Evolutionary conservation across 2,329 filamentous ascomycete genomes (phyloP).

Genomic region (Fusarium duplospermum): DNA sequence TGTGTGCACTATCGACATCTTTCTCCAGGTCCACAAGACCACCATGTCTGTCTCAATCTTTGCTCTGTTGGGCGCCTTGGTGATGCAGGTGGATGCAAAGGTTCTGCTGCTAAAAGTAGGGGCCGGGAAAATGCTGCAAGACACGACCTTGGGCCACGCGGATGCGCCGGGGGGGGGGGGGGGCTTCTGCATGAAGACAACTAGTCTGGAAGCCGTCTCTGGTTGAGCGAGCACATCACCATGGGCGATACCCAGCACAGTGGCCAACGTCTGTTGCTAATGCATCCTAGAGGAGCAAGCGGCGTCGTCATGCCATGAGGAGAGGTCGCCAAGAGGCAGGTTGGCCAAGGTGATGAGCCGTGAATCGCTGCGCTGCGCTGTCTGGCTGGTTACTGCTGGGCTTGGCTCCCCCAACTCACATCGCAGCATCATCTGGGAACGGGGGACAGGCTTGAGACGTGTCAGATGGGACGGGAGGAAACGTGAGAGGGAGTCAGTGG

Average conservation of each 20-base stretch:
- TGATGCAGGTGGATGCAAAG: slow-evolving; percentile 34
- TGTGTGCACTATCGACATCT: slow-evolving; percentile 25
- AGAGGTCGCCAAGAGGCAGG: slow-evolving; percentile 33
- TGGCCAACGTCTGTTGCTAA: slow-evolving; percentile 38
- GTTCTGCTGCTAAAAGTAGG: slow-evolving; percentile 12
- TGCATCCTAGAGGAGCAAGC: slow-evolving; percentile 24
- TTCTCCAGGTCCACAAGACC: slow-evolving; percentile 17
- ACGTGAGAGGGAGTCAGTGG: slow-evolving; percentile 19
- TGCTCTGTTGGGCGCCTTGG: slow-evolving; percentile 25
- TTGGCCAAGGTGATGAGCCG: slow-evolving; percentile 23
- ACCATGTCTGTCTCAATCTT: slow-evolving; percentile 21
- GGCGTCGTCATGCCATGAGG: slow-evolving; percentile 38
- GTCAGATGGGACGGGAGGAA: slow-evolving; percentile 33
- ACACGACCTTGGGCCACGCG: slow-evolving; percentile 40
- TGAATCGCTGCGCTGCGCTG: neutral
- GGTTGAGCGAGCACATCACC: slow-evolving; percentile 19
- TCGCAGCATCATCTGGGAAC: slow-evolving; percentile 21
- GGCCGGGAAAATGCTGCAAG: slow-evolving; percentile 38
- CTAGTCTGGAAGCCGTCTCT: slow-evolving; percentile 38
- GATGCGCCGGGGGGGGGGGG: slow-evolving; percentile 35
- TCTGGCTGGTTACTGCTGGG: slow-evolving; percentile 17
- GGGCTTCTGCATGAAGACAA: slow-evolving; percentile 39
- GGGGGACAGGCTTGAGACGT: slow-evolving; percentile 28
- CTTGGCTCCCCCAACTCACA: slow-evolving; percentile 13
- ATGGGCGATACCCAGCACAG: slow-evolving; percentile 24